Base-by-base conservation (phyloP, 352 stramenopile genomes). In the Phytopythium chamaehyphon region DNA sequence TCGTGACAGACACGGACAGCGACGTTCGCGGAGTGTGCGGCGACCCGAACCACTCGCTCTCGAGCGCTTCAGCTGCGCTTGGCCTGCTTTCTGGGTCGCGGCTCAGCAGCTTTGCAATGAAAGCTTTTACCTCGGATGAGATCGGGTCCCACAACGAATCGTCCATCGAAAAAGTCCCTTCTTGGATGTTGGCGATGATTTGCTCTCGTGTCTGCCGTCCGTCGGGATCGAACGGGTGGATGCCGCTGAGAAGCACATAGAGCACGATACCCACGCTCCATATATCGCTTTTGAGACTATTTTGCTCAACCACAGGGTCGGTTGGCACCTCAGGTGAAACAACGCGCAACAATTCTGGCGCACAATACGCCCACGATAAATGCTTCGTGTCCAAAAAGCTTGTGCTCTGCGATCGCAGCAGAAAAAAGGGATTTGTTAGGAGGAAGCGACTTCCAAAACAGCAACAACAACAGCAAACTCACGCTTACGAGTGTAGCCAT, bases 181-280 rank as follows among this genome's bases (percentile, higher is more conserved):
- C 54, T 9, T 69, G 51, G 38, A 91, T 83, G 26, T 72, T 75
- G 33, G 66, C 66, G 46, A 92, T 77, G 59, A 93, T 85, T 58
- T 86, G 83, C 46, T 86, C 78, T 51, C 76, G 80, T 18, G 73
- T 81, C 40, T 86, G 78, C 5, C 73, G 69, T 1, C 79, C 79
- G 40, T 86, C 73, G 3, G 71, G 56, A 62, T 90, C 81, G 33
- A 96, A 96, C 6, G 84, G 85, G 31, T 90, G 83, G 0, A 70
- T 68, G 1, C 72, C 83, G 21, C 76, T 93, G 2, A 96, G 73
- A n/a, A 96, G 49, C 43, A 96, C 83, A 59, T 93, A 96, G 26
- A 95, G 54, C 21, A 96, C 86, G n/a, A 96, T 81, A 37, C 88
- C 88, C 5, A 96, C 62, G 28, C 76, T 93, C 88, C 88, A 96